phyloP scores from a whole-genome alignment of 768 basidiomycete species.

The Chalciporus chontae region DNA sequence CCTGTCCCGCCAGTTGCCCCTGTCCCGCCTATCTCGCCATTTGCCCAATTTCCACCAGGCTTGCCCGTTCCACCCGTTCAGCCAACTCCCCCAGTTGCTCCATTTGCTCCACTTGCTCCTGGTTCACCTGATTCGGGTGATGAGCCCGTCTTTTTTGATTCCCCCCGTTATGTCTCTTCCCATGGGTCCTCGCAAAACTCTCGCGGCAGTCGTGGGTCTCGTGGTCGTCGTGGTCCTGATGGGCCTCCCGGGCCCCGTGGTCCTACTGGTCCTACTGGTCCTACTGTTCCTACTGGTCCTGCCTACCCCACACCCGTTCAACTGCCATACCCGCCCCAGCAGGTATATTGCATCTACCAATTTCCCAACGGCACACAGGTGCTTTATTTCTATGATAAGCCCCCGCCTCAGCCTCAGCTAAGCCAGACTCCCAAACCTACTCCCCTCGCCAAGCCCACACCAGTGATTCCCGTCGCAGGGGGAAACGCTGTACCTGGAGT shows the following conservation, averaged over 20 bases:
- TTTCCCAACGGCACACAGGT: background rate
- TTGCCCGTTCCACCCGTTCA: background rate
- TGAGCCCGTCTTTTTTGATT: too few relatives aligned
- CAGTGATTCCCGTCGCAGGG: conserved; percentile 15
- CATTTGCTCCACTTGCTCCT: too few relatives aligned
- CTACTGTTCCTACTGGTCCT: background rate
- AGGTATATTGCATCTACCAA: background rate
- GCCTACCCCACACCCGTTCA: background rate
- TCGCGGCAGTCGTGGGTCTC: background rate
- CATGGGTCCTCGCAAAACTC: too few relatives aligned
- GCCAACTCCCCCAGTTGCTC: too few relatives aligned
- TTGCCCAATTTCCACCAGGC: background rate
- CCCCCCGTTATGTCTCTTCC: too few relatives aligned
- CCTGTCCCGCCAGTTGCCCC: background rate
- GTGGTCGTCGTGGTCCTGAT: background rate
- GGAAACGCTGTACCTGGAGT: conserved; percentile 23
- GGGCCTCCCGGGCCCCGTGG: background rate
- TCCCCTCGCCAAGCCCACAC: conserved; percentile 11
- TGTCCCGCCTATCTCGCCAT: too few relatives aligned
- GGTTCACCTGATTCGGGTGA: too few relatives aligned
- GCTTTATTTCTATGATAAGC: background rate
- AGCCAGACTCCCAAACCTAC: background rate
- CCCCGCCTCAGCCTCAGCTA: conserved; percentile 17
- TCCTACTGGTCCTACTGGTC: background rate
- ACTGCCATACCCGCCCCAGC: background rate